These are phyloP conservation scores for Aquilaria agallochum DNA, from an alignment of 441 rosid species.

Conservation along the genomic window DNA sequence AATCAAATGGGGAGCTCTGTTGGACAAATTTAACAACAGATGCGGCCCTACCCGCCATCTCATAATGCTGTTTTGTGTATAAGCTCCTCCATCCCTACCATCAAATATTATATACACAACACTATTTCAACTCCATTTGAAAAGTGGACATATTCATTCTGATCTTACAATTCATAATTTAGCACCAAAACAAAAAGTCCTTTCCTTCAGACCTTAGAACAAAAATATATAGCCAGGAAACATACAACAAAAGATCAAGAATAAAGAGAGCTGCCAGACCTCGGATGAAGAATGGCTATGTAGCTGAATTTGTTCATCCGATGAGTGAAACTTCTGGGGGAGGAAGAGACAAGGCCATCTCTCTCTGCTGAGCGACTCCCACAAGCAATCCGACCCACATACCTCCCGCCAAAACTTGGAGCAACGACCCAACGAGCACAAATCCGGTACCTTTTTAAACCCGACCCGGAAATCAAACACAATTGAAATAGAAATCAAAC, in stretches of 20 bases:
- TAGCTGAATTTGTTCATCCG: slow-evolving; percentile 4
- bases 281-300: slow-evolving; percentile 13
- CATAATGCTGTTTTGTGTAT: slow-evolving; percentile 37
- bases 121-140: too few species aligned
- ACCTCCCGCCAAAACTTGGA: slow-evolving; percentile 45
- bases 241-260: background rate
- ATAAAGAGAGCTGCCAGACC: background rate
- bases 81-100: slow-evolving; percentile 55
- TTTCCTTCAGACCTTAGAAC: background rate
- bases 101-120: slow-evolving; percentile 1
- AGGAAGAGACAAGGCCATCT: slow-evolving; percentile 37
- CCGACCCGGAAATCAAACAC: background rate
- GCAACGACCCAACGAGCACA: slow-evolving; percentile 43
- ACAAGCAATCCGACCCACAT: slow-evolving; percentile 40
- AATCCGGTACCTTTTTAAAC: slow-evolving; percentile 29
- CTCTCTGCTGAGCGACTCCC: slow-evolving; percentile 36
- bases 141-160: too few species aligned
- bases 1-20: slow-evolving; percentile 21
- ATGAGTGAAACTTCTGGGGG: background rate
- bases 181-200: slow-evolving; percentile 6
- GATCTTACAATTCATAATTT: background rate
- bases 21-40: slow-evolving; percentile 39
- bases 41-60: slow-evolving; percentile 36
- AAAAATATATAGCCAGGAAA: background rate
- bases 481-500: background rate